These are phyloP conservation scores for Entophlyctis luteolus DNA, from an alignment of 192 early-diverging fungal species.

Conservation along the genomic window DNA sequence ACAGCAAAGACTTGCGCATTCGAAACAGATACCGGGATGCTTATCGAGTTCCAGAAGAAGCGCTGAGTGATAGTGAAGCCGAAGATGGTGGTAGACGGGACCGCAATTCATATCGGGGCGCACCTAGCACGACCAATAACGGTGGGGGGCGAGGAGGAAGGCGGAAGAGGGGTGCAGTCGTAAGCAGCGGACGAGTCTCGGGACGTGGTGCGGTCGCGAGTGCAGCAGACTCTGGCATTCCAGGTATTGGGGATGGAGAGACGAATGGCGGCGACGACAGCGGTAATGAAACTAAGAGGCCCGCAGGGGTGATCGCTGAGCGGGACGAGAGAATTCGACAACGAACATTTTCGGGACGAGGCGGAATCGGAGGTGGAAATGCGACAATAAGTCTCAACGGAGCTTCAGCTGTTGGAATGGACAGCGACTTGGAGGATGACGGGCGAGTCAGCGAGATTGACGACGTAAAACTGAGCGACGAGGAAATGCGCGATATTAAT, in stretches of 20 bases:
- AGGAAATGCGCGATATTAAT: constrained; percentile 18
- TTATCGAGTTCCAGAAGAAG: constrained; percentile 74
- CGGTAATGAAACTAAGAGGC: not conserved
- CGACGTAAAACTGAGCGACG: constrained; percentile 22
- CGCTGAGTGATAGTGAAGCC: constrained; percentile 75
- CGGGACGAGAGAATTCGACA: constrained; percentile 9
- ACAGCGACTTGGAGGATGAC: constrained; percentile 19
- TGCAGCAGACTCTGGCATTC: not conserved
- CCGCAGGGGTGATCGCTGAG: constrained; percentile 9
- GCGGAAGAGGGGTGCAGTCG: not conserved
- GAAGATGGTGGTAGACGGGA: constrained; percentile 44
- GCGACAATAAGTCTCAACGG: constrained; percentile 3
- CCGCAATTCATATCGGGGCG: constrained; percentile 29
- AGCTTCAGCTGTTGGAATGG: constrained; percentile 6
- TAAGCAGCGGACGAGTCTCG: not conserved
- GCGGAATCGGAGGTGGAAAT: not conserved
- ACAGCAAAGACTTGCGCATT: constrained; percentile 20
- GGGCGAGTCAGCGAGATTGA: constrained; percentile 16
- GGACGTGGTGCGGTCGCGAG: not conserved
- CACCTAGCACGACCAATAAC: not conserved
- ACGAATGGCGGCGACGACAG: constrained; percentile 6
- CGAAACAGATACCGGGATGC: constrained; percentile 42
- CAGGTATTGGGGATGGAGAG: not conserved
- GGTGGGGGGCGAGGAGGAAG: not conserved
- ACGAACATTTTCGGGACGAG: constrained; percentile 2